phyloP scores from a whole-genome alignment of 176 grass and related monocot genomes.

The Aegilops bicornis region DNA sequence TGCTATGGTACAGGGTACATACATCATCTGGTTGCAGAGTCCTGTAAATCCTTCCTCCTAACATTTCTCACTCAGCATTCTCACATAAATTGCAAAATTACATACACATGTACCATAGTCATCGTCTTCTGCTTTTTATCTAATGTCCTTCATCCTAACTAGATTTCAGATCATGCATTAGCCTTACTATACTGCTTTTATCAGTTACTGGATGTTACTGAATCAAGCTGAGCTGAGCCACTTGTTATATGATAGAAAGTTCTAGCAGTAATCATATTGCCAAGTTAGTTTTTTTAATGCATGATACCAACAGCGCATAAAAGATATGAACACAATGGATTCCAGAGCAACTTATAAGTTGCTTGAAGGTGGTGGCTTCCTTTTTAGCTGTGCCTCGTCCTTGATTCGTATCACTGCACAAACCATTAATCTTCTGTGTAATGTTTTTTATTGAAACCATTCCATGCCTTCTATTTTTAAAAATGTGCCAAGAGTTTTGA shows the following conservation, averaged over 20 bases:
- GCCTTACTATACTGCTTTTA: background rate
- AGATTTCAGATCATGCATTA: background rate
- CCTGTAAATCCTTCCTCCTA: background rate
- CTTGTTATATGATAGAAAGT: background rate
- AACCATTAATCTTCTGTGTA: background rate
- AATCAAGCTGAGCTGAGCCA: background rate
- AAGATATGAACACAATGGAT: background rate
- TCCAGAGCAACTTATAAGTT: conserved; percentile 11
- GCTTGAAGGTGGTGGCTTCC: background rate
- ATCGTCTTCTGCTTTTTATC: background rate
- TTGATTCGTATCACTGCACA: background rate
- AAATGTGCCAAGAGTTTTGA: background rate
- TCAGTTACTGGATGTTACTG: background rate
- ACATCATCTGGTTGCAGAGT: background rate
- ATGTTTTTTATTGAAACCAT: background rate
- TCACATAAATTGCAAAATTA: background rate
- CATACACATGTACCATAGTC: background rate
- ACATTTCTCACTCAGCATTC: background rate
- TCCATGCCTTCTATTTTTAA: background rate
- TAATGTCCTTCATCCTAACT: conserved; percentile 10
- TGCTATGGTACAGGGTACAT: background rate
- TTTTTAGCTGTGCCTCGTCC: background rate
- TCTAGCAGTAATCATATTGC: background rate
- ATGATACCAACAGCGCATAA: background rate
- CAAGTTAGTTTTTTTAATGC: background rate